Base-by-base conservation (phyloP, 2,329 filamentous ascomycete species). In the Nakataea oryzae region DNA sequence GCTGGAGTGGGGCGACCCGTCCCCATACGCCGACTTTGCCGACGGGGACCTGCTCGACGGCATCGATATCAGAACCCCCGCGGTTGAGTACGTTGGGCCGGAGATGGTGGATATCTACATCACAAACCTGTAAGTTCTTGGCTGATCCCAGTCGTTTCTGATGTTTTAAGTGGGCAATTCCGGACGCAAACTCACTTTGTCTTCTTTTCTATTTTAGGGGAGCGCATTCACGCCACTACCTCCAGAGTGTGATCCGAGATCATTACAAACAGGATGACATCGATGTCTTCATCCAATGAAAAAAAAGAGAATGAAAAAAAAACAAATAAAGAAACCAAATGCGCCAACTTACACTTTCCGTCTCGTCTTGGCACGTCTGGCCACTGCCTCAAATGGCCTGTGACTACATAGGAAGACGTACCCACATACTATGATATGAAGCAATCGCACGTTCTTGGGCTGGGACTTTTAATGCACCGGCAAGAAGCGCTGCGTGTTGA, bases 1-100 rank as follows among this genome's bases (percentile, higher is more conserved):
- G 64, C 89, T 96, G 63, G 93, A 97, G 75, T 91, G 91, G 76
- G 93, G 91, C 21, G 87, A 93, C 71, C 86, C 92, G 1, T 86
- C 88, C 61, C 88, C 84, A 66, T 87, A 91, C 62, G 84, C 95
- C 56, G 82, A 81, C 54, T 96, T 91, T 71, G 84, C 90, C 26
- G 88, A 97, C 65, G 92, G 91, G 7, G 81, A 86, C 54, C 82
- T 96, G 68, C 86, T 96, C 60, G 86, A 91, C 57, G 85, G 87
- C 65, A 83, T 95, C 59, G 87, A 91, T 68, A 84, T 96, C 12
- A 85, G 87, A 66, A 93, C 89, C 69, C 90, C 90, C 13, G 76
- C 92, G 26, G 92, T 88, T 61, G 93, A 97, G 72, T 91, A 93
- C 70, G 86, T 97, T 21, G 86, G 89, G 11, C 84, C 89, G 0